A percentile compares a stretch with the other conserved stretches of the same genome.
These are phyloP conservation scores for Paramecium pentaurelia DNA, from an alignment of 73 alveolate genomes.

Conservation along the genomic window DNA sequence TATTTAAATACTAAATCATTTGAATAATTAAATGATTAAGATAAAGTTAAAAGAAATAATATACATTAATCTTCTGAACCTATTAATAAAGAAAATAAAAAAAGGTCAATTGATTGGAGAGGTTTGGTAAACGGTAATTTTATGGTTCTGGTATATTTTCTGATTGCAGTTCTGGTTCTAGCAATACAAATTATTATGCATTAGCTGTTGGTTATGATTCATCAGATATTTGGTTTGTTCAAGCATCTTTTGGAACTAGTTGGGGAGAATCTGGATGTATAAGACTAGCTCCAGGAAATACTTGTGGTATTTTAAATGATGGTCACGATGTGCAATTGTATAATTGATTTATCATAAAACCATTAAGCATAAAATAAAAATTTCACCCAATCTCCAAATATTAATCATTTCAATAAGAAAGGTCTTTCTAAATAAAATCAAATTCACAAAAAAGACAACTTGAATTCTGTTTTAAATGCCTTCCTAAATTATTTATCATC, in stretches of 20 bases:
- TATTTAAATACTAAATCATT: not conserved
- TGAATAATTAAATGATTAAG: not conserved
- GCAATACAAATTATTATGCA: slow-evolving; percentile 66
- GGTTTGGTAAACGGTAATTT: slow-evolving; percentile 57
- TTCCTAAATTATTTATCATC: no score
- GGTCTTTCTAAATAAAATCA: no score
- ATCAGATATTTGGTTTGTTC: not conserved
- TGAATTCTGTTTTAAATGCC: no score
- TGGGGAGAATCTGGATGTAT: slow-evolving; percentile 56
- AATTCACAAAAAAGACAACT: no score
- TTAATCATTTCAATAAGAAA: no score
- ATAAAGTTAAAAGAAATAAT: not conserved
- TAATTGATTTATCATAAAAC: no score
- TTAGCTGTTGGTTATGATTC: slow-evolving; percentile 74
- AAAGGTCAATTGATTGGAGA: not conserved
- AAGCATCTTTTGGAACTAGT: slow-evolving; percentile 22
- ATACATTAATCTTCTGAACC: slow-evolving; percentile 39
- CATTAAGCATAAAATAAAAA: no score
- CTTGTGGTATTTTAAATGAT: not conserved
- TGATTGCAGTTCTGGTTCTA: not conserved
- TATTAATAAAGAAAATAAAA: no score
- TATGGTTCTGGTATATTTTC: slow-evolving; percentile 63
- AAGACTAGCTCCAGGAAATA: slow-evolving; percentile 1
- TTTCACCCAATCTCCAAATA: no score
- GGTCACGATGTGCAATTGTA: no score